Base-by-base conservation (phyloP, 1,284 basidiomycete species). In the Thecaphora frezii region DNA sequence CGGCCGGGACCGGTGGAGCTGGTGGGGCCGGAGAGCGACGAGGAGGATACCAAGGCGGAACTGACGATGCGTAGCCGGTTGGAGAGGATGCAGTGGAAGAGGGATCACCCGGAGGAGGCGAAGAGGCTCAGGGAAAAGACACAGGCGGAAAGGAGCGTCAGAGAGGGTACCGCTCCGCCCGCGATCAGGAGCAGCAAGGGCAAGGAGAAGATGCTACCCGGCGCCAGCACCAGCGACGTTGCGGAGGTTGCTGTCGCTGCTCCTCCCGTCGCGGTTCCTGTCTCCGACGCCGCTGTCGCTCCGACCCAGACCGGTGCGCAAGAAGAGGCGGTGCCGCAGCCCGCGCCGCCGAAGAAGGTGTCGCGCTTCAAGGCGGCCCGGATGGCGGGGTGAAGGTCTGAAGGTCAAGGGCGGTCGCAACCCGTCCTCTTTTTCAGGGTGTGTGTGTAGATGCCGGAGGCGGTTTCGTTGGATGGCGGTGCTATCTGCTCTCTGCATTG, bases 51-150 rank as follows among this genome's bases (percentile, higher is more conserved):
- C 14, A 60, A 56, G 30, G 57, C 67, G 22, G 63, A 71, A 23
- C 58, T 64, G 46, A 48, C 61, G 21, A 73, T 73, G 71, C 52
- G 71, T 9, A 66, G 63, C 12, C 42, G 71, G 10, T 42, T 73
- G 37, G 67, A 67, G 45, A 24, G 60, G 24, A 7, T 33, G n/a
- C 51, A 63, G 37, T 67, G 65, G 65, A 46, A 54, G 30, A 28
- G 21, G 48, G 44, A 47, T 16, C 23, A 67, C 47, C 65, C 65
- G 14, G 60, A 67, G 21, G 48, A 59, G 18, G 56, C 44, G 12
- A 44, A n/a, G 33, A 23, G 42, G 28, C 13, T 52, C 37, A 44
- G 43, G 24, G 58, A 58, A 48, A 52, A 21, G 5, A 52, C 46
- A 44, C 46, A 42, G 47, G 42, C 36, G n/a, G 47, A 43, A 21